These are phyloP conservation scores for Cephalotrichum gorgonifer DNA, from an alignment of 2,329 filamentous ascomycete genomes.

Conservation along the genomic window DNA sequence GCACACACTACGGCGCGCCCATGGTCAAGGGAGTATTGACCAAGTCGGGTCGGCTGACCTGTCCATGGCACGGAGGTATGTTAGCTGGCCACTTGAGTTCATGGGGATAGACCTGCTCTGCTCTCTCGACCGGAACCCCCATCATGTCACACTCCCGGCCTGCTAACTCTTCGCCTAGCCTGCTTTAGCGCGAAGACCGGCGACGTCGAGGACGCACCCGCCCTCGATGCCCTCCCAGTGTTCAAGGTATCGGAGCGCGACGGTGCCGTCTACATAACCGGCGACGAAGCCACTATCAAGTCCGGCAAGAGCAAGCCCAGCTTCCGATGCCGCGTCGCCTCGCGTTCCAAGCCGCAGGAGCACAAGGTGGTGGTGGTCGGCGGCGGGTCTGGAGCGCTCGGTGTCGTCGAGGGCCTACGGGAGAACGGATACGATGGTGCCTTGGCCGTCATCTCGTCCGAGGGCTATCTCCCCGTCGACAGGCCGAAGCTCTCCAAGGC, in stretches of 20 bases:
- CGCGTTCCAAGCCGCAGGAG: conserved; percentile 36
- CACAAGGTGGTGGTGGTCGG: conserved; percentile 74
- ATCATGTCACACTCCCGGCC: no score
- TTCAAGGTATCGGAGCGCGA: conserved; percentile 76
- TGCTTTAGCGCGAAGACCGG: conserved; percentile 87
- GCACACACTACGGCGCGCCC: conserved; percentile 87
- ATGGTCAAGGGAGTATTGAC: conserved; percentile 78
- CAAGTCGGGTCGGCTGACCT: conserved; percentile 72
- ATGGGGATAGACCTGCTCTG: no score
- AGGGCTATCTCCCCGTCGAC: conserved; percentile 83
- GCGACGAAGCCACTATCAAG: conserved; percentile 70
- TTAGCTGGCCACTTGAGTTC: conserved; percentile 8
- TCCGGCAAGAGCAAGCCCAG: conserved; percentile 62
- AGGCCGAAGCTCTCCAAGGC: conserved; percentile 94
- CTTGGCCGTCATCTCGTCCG: conserved; percentile 74
- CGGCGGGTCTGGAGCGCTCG: conserved; percentile 75
- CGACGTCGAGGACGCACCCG: conserved; percentile 91
- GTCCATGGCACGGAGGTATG: conserved; percentile 91
- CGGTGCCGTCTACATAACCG: conserved; percentile 74
- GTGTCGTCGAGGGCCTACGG: conserved; percentile 71
- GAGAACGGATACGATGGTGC: conserved; percentile 69
- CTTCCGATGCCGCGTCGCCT: conserved; percentile 52
- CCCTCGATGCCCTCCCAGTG: conserved; percentile 71
- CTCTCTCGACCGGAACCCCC: no score
- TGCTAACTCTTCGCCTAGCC: conserved; percentile 38